Percentiles rank a stretch among this genome's conserved stretches.
Evolutionary conservation across 345 rosid genomes (phyloP).

Genomic region (Lepidium africanum): DNA sequence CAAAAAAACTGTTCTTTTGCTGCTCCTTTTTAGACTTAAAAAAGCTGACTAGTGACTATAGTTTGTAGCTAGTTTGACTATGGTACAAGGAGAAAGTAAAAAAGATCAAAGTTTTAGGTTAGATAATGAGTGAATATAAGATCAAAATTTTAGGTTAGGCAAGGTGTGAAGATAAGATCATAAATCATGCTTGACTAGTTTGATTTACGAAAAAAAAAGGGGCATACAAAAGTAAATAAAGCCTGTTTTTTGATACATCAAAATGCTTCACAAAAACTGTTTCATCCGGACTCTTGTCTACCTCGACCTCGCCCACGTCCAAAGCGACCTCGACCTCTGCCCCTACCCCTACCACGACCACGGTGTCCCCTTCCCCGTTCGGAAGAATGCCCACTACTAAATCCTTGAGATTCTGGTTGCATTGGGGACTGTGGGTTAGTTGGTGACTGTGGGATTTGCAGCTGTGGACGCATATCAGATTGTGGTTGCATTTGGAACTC

Average conservation of each 20-base stretch:
- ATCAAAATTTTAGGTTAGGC: background rate
- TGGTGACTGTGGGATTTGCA: conserved; percentile 15
- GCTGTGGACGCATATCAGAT: conserved; percentile 17
- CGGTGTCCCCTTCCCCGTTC: conserved; percentile 34
- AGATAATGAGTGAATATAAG: background rate
- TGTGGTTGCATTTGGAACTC: conserved; percentile 23
- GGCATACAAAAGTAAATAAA: conserved; percentile 3
- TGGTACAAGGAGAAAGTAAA: background rate
- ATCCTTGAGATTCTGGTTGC: conserved; percentile 30
- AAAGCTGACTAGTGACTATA: background rate
- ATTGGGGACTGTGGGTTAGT: conserved; percentile 10
- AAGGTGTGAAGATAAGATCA: background rate
- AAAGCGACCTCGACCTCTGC: conserved; percentile 37
- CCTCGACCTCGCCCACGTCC: conserved; percentile 44
- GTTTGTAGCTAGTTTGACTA: background rate
- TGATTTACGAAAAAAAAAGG: background rate
- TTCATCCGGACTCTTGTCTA: conserved; percentile 23
- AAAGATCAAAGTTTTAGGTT: background rate
- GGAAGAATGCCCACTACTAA: conserved; percentile 35
- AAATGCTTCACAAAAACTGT: background rate
- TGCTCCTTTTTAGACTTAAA: background rate
- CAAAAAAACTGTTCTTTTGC: background rate
- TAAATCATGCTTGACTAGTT: background rate
- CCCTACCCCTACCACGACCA: conserved; percentile 35
- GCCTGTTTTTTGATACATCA: background rate